These are phyloP conservation scores for Heterobasidion parviporum DNA, from an alignment of 1,284 basidiomycete genomes.

Conservation along the genomic window DNA sequence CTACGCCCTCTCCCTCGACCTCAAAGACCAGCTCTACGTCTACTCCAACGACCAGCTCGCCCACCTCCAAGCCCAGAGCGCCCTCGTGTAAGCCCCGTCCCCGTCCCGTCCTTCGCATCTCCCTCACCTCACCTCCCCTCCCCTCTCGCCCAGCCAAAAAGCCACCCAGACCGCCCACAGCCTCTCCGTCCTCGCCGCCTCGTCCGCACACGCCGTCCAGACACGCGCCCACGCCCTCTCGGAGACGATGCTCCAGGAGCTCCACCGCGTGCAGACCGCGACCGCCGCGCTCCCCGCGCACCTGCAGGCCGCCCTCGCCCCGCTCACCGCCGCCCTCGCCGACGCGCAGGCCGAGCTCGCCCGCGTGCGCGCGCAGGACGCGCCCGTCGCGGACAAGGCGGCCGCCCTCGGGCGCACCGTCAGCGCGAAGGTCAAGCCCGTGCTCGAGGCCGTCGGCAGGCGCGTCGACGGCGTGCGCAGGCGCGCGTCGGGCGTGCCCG, in stretches of 20 bases:
- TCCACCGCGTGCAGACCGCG: conserved; percentile 40
- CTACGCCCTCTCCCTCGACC: conserved; percentile 50
- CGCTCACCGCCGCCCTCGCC: conserved; percentile 35
- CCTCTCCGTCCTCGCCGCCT: conserved; percentile 49
- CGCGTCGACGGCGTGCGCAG: conserved; percentile 17
- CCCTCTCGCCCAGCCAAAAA: conserved; percentile 40
- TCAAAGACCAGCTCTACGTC: conserved; percentile 51
- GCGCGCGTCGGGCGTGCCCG: conserved; percentile 18
- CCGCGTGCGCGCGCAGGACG: conserved; percentile 42
- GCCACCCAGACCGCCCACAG: conserved; percentile 60
- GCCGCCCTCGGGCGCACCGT: conserved; percentile 48
- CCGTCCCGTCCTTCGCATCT: not conserved
- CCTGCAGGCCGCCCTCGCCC: conserved; percentile 43
- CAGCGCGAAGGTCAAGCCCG: conserved; percentile 45
- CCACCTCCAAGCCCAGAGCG: conserved; percentile 59
- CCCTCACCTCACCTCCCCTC: not conserved
- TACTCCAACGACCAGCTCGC: conserved; percentile 68
- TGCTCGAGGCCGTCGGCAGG: conserved; percentile 33
- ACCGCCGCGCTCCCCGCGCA: conserved; percentile 46
- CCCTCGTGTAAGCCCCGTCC: conserved; percentile 42
- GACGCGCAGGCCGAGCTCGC: conserved; percentile 43
- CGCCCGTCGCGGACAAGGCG: conserved; percentile 55
- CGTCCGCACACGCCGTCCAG: conserved; percentile 42
- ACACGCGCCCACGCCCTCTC: conserved; percentile 41
- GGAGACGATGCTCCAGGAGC: conserved; percentile 53